Conservation (phyloP, 108 stramenopile genomes). For the Pseudonitzschia delicatissima region DNA sequence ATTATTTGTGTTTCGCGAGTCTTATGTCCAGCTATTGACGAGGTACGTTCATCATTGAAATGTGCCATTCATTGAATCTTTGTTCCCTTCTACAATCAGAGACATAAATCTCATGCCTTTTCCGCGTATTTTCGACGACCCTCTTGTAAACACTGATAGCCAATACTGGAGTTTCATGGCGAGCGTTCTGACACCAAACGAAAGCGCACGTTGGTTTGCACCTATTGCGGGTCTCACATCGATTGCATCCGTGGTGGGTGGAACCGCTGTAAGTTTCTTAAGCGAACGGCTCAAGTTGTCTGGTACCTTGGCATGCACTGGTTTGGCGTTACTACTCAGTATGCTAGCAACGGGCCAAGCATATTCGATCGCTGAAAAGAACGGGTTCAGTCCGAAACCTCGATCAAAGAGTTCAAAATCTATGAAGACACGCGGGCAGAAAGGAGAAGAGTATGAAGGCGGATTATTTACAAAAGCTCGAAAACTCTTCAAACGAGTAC, state of each 20-base stretch:
- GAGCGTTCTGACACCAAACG: conserved; percentile 62
- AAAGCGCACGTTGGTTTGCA: conserved; percentile 74
- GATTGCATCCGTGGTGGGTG: conserved; percentile 63
- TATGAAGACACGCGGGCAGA: conserved; percentile 7
- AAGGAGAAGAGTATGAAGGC: conserved; percentile 35
- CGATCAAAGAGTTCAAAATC: background rate
- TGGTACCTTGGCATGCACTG: conserved; percentile 59
- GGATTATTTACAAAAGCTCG: conserved; percentile 40
- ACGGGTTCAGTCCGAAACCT: conserved; percentile 48
- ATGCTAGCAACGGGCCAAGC: conserved; percentile 49
- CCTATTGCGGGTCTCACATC: conserved; percentile 76
- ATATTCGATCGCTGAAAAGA: conserved; percentile 57
- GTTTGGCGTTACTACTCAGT: conserved; percentile 51
- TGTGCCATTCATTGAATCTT: no score
- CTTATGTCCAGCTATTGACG: conserved; percentile 75
- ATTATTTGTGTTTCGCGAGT: conserved; percentile 76
- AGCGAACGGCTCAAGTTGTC: conserved; percentile 46
- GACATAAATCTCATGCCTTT: no score
- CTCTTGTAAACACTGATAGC: no score
- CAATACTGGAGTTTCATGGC: conserved; percentile 86
- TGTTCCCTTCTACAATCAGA: background rate
- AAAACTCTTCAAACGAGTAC: conserved; percentile 67
- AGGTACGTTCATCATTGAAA: conserved; percentile 10
- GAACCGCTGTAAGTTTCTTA: conserved; percentile 50
- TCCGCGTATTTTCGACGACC: no score